Evolutionary conservation across 2,329 filamentous ascomycete species (phyloP), one percentile per base, ranked within the genome.

Genomic region (Fusarium odoratissimum): DNA sequence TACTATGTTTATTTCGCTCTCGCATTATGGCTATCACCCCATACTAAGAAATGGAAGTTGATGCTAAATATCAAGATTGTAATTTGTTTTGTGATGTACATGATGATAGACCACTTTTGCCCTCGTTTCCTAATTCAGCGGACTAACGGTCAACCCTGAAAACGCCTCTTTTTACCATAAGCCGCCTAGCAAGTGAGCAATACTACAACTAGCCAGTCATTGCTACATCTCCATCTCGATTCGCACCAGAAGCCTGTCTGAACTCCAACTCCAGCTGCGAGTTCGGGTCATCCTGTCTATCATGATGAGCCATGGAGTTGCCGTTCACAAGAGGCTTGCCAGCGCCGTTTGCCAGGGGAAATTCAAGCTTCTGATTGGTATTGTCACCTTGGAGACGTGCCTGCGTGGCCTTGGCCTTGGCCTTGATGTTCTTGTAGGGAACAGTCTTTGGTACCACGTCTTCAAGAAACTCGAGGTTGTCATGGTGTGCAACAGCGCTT

Each of bases 401-500:
- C 54, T 88, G 86, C 7, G 83, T 86, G 2, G 86, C 84, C 16
- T 83, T 83, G 2, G 88, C 86, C 71, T 89, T 77, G 48, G 91
- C 91, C 84, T 95, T 95, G 83, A 93, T 89, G 75, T 93, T 89
- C 79, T 93, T 93, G 84, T 91, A 97, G 21, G 93, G 91, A 10
- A 91, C 89, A 2, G 95, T 98, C 80, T 92, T 93, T 64, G 96
- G 96, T 41, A 98, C 93, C 31, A 97, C 90, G 82, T 99, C 96
- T 71, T 93, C 88, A 19, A 99, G 89, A 80, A 99, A 99, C 81
- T 99, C 95, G 57, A 99, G 91, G 80, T 97, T 97, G 82, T 98
- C 96, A 71, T 95, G 91, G 80, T 94, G 92, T 12, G 93, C 90
- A 61, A 98, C 92, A 33, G 96, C 95, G 78, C 90, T 93, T 75